phyloP scores from a whole-genome alignment of 192 early-diverging fungal genomes.

The Backusella westeae region DNA sequence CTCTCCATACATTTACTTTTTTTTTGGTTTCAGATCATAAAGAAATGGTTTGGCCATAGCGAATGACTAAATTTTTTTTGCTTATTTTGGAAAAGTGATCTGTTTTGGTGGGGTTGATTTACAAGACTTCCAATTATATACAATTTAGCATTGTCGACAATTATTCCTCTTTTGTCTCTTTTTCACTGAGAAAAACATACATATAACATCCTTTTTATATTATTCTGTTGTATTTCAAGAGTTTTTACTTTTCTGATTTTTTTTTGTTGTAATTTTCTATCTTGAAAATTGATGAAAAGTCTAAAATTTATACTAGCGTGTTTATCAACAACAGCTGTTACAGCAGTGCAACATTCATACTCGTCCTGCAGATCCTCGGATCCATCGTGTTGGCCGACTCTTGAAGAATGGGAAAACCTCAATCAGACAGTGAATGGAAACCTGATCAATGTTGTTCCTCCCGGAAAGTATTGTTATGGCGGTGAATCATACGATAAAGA shows the following conservation, averaged over 20 bases:
- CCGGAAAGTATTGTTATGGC: constrained; percentile 28
- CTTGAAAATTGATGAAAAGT: not conserved
- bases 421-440: constrained; percentile 14
- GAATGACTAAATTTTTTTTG: not conserved
- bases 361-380: not conserved
- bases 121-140: not conserved
- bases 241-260: not conserved
- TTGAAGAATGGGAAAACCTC: constrained; percentile 26
- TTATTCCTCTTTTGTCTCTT: not conserved
- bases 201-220: not conserved
- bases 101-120: not conserved
- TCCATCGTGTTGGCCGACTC: constrained; percentile 29
- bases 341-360: not conserved
- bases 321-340: not conserved
- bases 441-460: constrained; percentile 29
- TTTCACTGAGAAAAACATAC: not conserved
- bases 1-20: not conserved
- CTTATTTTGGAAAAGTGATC: not conserved
- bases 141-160: not conserved
- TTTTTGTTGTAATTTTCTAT: not conserved
- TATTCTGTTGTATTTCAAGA: not conserved
- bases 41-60: not conserved
- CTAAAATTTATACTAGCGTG: not conserved
- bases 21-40: not conserved
- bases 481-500: constrained; percentile 23